Conservation (phyloP, 257 asterid species). For the Solanum paucissectum region DNA sequence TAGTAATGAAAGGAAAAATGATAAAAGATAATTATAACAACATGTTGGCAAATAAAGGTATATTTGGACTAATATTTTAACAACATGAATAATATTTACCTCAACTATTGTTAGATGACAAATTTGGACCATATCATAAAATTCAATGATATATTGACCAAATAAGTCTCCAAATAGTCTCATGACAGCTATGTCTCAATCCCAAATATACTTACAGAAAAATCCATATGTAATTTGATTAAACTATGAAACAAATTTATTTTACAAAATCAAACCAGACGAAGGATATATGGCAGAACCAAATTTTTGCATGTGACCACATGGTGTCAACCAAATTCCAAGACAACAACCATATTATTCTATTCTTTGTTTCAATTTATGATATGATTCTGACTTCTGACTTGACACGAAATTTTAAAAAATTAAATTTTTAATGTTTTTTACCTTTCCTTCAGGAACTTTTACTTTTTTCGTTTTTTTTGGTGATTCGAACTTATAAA, state of each 20-base stretch:
- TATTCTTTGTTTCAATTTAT: no score
- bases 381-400: no score
- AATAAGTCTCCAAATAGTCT: not conserved
- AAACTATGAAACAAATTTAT: not conserved
- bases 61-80: not conserved
- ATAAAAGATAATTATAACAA: not conserved
- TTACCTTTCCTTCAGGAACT: no score
- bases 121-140: not conserved
- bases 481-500: no score
- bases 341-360: not conserved
- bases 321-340: conserved; percentile 2
- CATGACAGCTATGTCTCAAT: not conserved
- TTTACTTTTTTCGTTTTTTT: no score
- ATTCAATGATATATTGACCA: not conserved
- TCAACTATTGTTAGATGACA: not conserved
- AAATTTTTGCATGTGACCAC: conserved; percentile 8
- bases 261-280: not conserved
- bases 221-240: not conserved
- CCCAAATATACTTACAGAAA: not conserved
- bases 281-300: not conserved
- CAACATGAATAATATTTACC: not conserved
- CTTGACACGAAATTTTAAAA: no score
- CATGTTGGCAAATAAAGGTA: not conserved
- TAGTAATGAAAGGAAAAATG: not conserved
- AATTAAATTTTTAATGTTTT: no score